Base-by-base conservation (phyloP, 306 rosid genomes). In the Psophocarpus tetragonolobus region DNA sequence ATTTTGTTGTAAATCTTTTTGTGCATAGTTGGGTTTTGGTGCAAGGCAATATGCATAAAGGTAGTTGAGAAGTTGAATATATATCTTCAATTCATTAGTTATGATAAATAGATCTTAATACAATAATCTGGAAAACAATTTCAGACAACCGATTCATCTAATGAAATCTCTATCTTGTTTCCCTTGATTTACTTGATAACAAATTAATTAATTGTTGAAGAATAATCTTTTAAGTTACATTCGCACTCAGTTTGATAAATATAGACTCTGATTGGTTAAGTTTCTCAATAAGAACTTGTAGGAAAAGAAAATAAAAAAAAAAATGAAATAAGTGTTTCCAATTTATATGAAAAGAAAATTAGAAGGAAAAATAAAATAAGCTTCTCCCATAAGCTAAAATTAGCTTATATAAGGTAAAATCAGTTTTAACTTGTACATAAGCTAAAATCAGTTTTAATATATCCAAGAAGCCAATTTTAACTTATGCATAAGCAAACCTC, bases 151-250 rank as follows among this genome's bases (percentile, higher is more conserved):
- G 65, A 56, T 74, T 74, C 15, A 27, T 69, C 24, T 14, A 24
- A 26, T 44, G 75, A 67, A 74, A 45, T 68, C 41, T 69, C 76
- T 39, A 26, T 78, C 63, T 70, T 23, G 39, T 33, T 70, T 33
- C 30, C 58, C 60, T 68, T 54, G 35, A 39, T 42, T 30, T 54
- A 58, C 36, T 7, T 77, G 54, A n/a, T n/a, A n/a, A 17, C 58
- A 9, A 0, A 48, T n/a, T 44, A 68, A 68, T 56, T 26, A 78
- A 18, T 27, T 18, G 26, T 73, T 38, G 56, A 38, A 38, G 39
- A n/a, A 8, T 47, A 29, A 15, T 8, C 23, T 54, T 12, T 17
- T 44, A 12, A 47, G 39, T 64, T 64, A 32, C 11, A 8, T 20
- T 39, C 32, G 0, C 7, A 23, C 41, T 32, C 51, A 54, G 14